Percentiles rank a stretch among this genome's conserved stretches.
phyloP scores from a whole-genome alignment of 495 filamentous ascomycete species.

The Diplogelasinospora grovesii region DNA sequence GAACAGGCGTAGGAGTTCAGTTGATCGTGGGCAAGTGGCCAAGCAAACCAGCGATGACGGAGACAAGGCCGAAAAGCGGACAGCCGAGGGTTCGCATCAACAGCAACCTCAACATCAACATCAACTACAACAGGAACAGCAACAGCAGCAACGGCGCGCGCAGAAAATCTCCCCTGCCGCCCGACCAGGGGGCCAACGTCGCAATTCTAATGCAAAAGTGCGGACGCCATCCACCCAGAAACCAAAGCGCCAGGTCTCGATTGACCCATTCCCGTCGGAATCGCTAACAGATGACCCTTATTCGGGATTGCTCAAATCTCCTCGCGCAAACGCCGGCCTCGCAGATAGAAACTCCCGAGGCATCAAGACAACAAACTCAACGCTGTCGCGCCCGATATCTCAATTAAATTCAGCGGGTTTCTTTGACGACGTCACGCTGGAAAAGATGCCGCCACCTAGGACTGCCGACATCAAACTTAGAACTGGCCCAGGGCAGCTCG shows the following conservation, averaged over 20 bases:
- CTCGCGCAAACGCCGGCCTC: conserved; percentile 20
- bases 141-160: conserved; percentile 7
- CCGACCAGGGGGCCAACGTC: conserved; percentile 24
- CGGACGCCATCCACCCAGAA: conserved; percentile 30
- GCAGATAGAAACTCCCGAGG: conserved; percentile 29
- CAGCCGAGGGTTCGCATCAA: neutral
- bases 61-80: too few species aligned
- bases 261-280: conserved; percentile 31
- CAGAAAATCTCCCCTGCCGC: conserved; percentile 2
- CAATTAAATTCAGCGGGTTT: conserved; percentile 30
- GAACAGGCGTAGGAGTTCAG: too few species aligned
- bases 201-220: conserved; percentile 40
- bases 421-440: conserved; percentile 27
- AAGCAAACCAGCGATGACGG: too few species aligned
- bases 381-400: conserved; percentile 31
- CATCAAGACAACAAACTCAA: conserved; percentile 27
- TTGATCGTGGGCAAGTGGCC: too few species aligned
- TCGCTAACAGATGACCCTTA: conserved; percentile 17
- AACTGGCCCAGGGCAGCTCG: conserved; percentile 12
- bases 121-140: conserved; percentile 15
- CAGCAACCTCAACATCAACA: too few species aligned
- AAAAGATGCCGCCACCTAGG: conserved; percentile 31
- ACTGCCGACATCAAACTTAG: conserved; percentile 18
- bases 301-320: conserved; percentile 26
- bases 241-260: conserved; percentile 29